Percentiles rank a stretch among this genome's conserved stretches.
phyloP scores from a whole-genome alignment of 2,329 filamentous ascomycete genomes.

The Calonectria multiphialidica region DNA sequence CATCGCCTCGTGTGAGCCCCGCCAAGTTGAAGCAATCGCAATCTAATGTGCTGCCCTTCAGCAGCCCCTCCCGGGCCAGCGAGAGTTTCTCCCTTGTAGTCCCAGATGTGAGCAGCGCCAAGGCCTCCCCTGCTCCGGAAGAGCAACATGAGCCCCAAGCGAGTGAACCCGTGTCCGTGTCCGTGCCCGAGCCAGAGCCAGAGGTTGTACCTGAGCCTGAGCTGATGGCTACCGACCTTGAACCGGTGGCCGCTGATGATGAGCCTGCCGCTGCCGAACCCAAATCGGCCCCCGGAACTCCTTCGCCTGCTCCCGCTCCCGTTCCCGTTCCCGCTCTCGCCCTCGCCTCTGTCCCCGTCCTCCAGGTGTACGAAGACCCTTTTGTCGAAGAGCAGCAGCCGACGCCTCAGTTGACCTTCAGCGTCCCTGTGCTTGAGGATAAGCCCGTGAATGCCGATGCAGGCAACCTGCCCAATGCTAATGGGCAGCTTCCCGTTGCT shows the following conservation, averaged over 20 bases:
- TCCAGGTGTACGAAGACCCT: slow-evolving; percentile 74
- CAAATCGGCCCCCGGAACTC: slow-evolving; percentile 20
- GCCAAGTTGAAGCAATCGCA: slow-evolving; percentile 52
- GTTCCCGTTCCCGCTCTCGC: slow-evolving; percentile 42
- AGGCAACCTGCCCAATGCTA: slow-evolving; percentile 45
- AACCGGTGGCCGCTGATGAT: background rate
- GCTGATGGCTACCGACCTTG: background rate
- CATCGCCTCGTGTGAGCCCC: slow-evolving; percentile 58
- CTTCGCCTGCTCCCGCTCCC: slow-evolving; percentile 40
- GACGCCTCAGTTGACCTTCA: slow-evolving; percentile 59
- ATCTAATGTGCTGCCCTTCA: slow-evolving; percentile 41
- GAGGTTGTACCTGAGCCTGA: background rate
- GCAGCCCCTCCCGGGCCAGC: slow-evolving; percentile 61
- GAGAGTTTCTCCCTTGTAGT: slow-evolving; percentile 68
- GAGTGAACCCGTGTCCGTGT: slow-evolving; percentile 19
- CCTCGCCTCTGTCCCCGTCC: slow-evolving; percentile 18
- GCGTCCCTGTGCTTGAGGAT: slow-evolving; percentile 68
- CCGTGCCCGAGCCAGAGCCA: background rate
- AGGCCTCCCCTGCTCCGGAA: slow-evolving; percentile 45
- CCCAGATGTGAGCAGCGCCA: slow-evolving; percentile 58
- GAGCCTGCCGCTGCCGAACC: background rate
- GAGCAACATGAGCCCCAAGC: slow-evolving; percentile 29
- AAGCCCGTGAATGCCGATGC: slow-evolving; percentile 70
- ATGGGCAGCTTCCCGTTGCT: slow-evolving; percentile 34
- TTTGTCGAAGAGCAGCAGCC: slow-evolving; percentile 61